phyloP scores from a whole-genome alignment of 2,329 filamentous ascomycete genomes.

The Ophiostoma piceae region DNA sequence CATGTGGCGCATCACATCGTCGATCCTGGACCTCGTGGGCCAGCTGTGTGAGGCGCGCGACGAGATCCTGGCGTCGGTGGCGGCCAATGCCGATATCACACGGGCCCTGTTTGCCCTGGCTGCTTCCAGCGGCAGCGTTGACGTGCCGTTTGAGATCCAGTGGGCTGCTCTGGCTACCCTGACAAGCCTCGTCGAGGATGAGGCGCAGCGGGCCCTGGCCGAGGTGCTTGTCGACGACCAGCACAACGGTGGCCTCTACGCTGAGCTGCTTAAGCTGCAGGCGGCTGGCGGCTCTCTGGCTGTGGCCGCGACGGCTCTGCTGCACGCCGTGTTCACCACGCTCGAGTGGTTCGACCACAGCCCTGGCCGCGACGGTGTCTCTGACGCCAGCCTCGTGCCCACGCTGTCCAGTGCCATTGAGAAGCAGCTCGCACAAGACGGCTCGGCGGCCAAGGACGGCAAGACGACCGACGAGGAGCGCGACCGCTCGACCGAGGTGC shows the following conservation, averaged over 20 bases:
- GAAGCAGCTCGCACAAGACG: slow-evolving; percentile 25
- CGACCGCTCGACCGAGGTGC: slow-evolving; percentile 37
- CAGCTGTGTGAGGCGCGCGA: slow-evolving; percentile 55
- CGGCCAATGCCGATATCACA: slow-evolving; percentile 44
- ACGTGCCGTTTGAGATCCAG: slow-evolving; percentile 40
- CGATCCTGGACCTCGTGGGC: slow-evolving; percentile 49
- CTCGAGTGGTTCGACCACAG: slow-evolving; percentile 50
- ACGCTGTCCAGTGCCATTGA: slow-evolving; percentile 40
- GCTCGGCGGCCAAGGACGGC: not conserved
- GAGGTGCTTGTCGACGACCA: slow-evolving; percentile 49
- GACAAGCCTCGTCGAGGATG: slow-evolving; percentile 57
- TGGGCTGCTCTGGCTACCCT: slow-evolving; percentile 51
- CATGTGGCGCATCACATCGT: slow-evolving; percentile 50
- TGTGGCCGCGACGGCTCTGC: slow-evolving; percentile 54
- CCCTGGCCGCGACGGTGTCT: slow-evolving; percentile 44
- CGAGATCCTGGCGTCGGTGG: slow-evolving; percentile 54
- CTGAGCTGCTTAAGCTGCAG: slow-evolving; percentile 46
- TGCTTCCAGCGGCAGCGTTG: slow-evolving; percentile 28
- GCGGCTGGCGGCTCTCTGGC: slow-evolving; percentile 45
- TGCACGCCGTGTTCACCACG: slow-evolving; percentile 57
- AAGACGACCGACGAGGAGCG: slow-evolving; percentile 7
- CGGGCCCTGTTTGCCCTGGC: slow-evolving; percentile 53
- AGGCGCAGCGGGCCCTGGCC: slow-evolving; percentile 41
- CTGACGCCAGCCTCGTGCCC: slow-evolving; percentile 48
- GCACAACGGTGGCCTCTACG: slow-evolving; percentile 41